Conservation (phyloP, 192 early-diverging fungal genomes). For the Fimicolochytrium jonesii region DNA sequence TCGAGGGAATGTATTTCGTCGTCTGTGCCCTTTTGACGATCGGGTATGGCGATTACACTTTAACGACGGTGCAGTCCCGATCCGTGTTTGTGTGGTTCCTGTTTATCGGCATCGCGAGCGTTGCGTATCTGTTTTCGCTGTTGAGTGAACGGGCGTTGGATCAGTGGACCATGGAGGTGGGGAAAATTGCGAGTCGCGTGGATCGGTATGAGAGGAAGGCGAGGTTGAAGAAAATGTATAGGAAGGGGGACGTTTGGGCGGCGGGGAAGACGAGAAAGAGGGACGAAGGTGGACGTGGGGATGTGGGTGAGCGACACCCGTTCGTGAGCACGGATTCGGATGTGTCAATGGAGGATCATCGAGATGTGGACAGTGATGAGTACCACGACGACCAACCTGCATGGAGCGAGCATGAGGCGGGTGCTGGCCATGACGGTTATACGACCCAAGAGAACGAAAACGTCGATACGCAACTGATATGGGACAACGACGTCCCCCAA, state of each 20-base stretch:
- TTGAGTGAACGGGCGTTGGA: constrained; percentile 42
- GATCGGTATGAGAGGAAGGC: constrained; percentile 52
- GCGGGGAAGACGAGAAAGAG: constrained; percentile 3
- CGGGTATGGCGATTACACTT: constrained; percentile 40
- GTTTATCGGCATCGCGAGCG: constrained; percentile 26
- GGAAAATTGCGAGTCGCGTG: constrained; percentile 42
- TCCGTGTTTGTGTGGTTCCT: constrained; percentile 49
- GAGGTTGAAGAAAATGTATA: constrained; percentile 35
- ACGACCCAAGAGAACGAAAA: no score
- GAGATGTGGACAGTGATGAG: no score
- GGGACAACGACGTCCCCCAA: no score
- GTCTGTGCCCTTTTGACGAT: constrained; percentile 43
- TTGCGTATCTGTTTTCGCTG: constrained; percentile 44
- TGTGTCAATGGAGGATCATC: no score
- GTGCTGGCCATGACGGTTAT: no score
- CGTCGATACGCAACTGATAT: no score
- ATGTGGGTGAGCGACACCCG: no score
- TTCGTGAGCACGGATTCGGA: no score
- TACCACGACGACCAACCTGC: no score
- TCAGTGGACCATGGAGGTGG: constrained; percentile 45
- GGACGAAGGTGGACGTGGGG: no score
- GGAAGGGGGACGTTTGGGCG: constrained; percentile 14
- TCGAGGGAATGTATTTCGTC: constrained; percentile 48
- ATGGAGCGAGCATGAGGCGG: no score
- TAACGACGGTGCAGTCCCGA: constrained; percentile 22